A percentile compares a stretch with the other conserved stretches of the same genome.
These are phyloP conservation scores for Coemansia sp. DNA, from an alignment of 192 early-diverging fungal species.

Conservation along the genomic window DNA sequence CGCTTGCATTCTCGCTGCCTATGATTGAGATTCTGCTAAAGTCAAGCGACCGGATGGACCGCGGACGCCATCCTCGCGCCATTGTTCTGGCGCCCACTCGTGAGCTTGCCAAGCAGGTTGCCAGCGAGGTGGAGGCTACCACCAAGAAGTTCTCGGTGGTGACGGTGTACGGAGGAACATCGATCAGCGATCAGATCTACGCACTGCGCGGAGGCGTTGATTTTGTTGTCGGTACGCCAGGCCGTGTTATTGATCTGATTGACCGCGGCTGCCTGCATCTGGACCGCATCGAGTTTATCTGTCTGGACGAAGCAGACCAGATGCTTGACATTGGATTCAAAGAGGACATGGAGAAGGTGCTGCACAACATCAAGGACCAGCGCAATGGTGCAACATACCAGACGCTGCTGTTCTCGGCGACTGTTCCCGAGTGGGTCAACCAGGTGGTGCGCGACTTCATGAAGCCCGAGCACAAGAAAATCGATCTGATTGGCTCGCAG, in stretches of 20 bases:
- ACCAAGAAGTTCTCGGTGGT: conserved; percentile 62
- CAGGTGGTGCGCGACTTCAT: conserved; percentile 71
- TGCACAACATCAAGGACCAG: conserved; percentile 82
- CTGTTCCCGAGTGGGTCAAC: conserved; percentile 76
- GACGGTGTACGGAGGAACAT: conserved; percentile 87
- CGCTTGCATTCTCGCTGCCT: conserved; percentile 90
- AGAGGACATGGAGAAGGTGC: conserved; percentile 83
- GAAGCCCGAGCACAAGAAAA: conserved; percentile 63
- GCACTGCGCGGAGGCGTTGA: conserved; percentile 80
- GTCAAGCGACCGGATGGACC: conserved; percentile 18
- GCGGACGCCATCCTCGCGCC: conserved; percentile 61
- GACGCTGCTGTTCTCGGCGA: conserved; percentile 95
- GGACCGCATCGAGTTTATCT: conserved; percentile 66
- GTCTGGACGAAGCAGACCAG: conserved; percentile 96
- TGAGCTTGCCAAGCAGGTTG: conserved; percentile 87
- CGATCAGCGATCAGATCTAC: conserved; percentile 82
- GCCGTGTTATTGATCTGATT: conserved; percentile 83
- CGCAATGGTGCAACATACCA: conserved; percentile 67
- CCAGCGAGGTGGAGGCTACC: conserved; percentile 69
- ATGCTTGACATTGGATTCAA: conserved; percentile 97
- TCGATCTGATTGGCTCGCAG: conserved; percentile 85
- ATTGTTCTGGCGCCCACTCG: conserved; percentile 88
- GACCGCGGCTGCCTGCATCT: conserved; percentile 71
- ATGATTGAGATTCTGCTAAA: conserved; percentile 75
- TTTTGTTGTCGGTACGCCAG: conserved; percentile 94